These are phyloP conservation scores for Phytophthora ramorum DNA, from an alignment of 352 stramenopile genomes.

Conservation along the genomic window DNA sequence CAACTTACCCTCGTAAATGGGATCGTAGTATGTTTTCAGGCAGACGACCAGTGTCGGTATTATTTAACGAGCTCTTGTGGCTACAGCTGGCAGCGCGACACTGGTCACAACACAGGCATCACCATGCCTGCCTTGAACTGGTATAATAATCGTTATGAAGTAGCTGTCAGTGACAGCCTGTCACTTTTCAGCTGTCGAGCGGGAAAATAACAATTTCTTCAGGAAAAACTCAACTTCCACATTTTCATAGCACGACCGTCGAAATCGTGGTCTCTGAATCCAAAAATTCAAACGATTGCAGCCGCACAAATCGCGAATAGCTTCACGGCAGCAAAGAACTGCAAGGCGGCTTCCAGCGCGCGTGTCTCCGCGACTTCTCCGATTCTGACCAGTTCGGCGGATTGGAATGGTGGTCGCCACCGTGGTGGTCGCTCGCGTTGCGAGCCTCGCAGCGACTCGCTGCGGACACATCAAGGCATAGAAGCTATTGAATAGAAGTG, in stretches of 20 bases:
- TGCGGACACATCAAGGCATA: conserved; percentile 2
- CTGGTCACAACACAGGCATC: background rate
- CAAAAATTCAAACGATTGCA: conserved; percentile 8
- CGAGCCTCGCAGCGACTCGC: too few relatives aligned
- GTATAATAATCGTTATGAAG: too few relatives aligned
- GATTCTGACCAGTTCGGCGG: background rate
- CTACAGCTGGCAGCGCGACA: background rate
- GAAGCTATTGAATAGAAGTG: background rate
- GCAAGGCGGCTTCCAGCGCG: conserved; percentile 17
- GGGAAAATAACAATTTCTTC: background rate
- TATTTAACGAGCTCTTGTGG: background rate
- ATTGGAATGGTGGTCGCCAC: too few relatives aligned
- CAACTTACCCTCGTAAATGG: too few relatives aligned
- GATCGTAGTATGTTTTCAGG: too few relatives aligned
- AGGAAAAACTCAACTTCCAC: conserved; percentile 1
- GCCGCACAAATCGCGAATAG: conserved; percentile 3
- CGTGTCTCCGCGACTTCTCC: conserved; percentile 18
- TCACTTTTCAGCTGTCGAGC: background rate
- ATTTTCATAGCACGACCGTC: conserved; percentile 1
- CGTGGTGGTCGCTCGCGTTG: background rate
- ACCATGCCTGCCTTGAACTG: conserved; percentile 9
- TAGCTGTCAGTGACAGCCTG: too few relatives aligned
- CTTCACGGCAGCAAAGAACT: conserved; percentile 26
- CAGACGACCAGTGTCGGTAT: too few relatives aligned
- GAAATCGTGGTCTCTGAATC: background rate